phyloP scores from a whole-genome alignment of 2,329 filamentous ascomycete genomes.

The Neonectria ditissima region DNA sequence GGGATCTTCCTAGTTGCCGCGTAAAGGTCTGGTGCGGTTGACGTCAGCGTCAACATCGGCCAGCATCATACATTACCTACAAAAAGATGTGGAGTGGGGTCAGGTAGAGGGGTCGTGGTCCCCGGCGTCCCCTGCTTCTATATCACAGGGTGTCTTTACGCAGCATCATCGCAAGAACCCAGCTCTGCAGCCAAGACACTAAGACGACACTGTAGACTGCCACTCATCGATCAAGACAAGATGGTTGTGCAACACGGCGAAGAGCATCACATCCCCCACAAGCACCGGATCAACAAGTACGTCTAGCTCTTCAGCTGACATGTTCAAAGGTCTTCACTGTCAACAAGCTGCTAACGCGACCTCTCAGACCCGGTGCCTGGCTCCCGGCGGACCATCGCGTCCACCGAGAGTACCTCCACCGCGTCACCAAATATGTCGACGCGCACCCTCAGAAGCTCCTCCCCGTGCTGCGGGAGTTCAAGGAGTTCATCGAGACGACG shows the following conservation, averaged over 20 bases:
- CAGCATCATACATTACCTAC: neutral
- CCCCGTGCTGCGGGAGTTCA: slow-evolving; percentile 73
- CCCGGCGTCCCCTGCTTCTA: neutral
- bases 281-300: slow-evolving; percentile 61
- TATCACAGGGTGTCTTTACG: neutral
- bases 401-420: slow-evolving; percentile 72
- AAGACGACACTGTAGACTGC: neutral
- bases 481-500: slow-evolving; percentile 72
- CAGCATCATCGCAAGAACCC: neutral
- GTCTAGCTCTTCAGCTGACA: slow-evolving; percentile 23
- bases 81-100: neutral
- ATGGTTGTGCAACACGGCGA: slow-evolving; percentile 66
- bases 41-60: neutral
- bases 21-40: neutral
- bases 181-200: too few species aligned
- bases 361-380: slow-evolving; percentile 67
- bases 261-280: slow-evolving; percentile 62
- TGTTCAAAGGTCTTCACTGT: neutral
- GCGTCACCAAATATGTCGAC: slow-evolving; percentile 67
- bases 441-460: slow-evolving; percentile 62
- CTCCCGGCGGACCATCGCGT: slow-evolving; percentile 72
- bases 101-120: neutral
- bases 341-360: neutral
- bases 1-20: neutral
- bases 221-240: slow-evolving; percentile 31